A percentile compares a stretch with the other conserved stretches of the same genome.
Conservation (phyloP, 208 protist species). For the Trypanosoma scelopori region DNA sequence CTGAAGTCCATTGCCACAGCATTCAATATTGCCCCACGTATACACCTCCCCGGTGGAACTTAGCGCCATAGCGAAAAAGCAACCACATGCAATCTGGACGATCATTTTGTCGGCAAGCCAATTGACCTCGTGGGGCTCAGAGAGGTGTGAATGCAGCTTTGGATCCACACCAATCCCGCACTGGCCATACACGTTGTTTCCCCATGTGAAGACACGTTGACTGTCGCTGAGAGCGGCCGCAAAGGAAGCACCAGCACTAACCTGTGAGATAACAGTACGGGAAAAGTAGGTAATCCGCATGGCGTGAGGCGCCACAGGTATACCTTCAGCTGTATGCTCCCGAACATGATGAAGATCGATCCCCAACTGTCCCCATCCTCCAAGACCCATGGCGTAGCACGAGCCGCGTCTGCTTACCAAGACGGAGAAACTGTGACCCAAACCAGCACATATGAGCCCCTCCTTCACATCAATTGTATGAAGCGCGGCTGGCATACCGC, state of each 20-base stretch:
- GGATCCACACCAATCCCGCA: conserved; percentile 75
- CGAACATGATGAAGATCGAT: conserved; percentile 45
- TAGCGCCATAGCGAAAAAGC: conserved; percentile 76
- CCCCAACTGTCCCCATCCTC: conserved; percentile 82
- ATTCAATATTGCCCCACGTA: conserved; percentile 81
- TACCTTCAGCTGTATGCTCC: conserved; percentile 54
- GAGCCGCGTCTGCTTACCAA: conserved; percentile 66
- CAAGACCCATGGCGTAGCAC: conserved; percentile 68
- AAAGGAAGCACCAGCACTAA: conserved; percentile 33
- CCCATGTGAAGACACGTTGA: conserved; percentile 78
- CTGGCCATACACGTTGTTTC: conserved; percentile 83
- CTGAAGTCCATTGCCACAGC: conserved; percentile 71
- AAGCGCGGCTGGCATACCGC: conserved; percentile 43
- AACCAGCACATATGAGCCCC: conserved; percentile 59
- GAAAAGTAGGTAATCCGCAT: conserved; percentile 64
- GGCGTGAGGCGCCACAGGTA: conserved; percentile 68
- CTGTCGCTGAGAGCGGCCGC: conserved; percentile 55
- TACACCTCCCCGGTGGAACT: conserved; percentile 70
- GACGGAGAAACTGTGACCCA: conserved; percentile 76
- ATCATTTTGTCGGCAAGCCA: conserved; percentile 80
- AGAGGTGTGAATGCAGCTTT: conserved; percentile 48
- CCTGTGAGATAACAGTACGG: conserved; percentile 40
- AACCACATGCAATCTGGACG: conserved; percentile 78
- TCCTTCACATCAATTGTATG: conserved; percentile 53
- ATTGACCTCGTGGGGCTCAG: conserved; percentile 55